Evolutionary conservation across 2,329 filamentous ascomycete species (phyloP).

Genomic region (Cytospora paraplurivora): DNA sequence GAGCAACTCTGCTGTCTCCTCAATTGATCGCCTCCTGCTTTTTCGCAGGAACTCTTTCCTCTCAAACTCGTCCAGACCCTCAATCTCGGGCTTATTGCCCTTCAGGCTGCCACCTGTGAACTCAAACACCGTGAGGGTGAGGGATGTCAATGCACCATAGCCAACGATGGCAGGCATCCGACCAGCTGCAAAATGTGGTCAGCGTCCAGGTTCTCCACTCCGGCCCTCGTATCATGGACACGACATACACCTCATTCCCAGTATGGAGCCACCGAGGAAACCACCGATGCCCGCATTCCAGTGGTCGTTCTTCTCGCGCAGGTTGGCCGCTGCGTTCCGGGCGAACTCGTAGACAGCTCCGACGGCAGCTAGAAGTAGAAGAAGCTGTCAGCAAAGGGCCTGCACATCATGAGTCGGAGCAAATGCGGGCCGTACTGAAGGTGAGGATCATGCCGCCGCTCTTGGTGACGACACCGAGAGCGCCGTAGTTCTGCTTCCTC

Average conservation of each 20-base stretch:
- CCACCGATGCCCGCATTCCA: slow-evolving; percentile 76
- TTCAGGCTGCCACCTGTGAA: slow-evolving; percentile 66
- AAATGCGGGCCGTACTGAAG: slow-evolving; percentile 55
- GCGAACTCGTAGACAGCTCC: slow-evolving; percentile 79
- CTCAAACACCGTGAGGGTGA: slow-evolving; percentile 64
- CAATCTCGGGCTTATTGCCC: slow-evolving; percentile 56
- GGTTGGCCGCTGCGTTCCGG: slow-evolving; percentile 75
- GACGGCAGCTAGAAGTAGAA: slow-evolving; percentile 59
- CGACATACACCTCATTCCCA: slow-evolving; percentile 71
- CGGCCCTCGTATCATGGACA: slow-evolving; percentile 34
- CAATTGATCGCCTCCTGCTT: slow-evolving; percentile 71
- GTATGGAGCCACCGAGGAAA: slow-evolving; percentile 71
- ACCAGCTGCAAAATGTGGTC: slow-evolving; percentile 47
- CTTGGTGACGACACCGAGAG: slow-evolving; percentile 77
- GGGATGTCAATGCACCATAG: slow-evolving; percentile 60
- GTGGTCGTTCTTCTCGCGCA: slow-evolving; percentile 80
- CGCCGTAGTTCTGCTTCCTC: slow-evolving; percentile 77
- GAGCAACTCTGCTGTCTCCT: slow-evolving; percentile 78
- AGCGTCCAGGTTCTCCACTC: slow-evolving; percentile 14
- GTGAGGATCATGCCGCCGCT: slow-evolving; percentile 72
- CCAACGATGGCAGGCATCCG: slow-evolving; percentile 72
- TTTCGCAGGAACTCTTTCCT: slow-evolving; percentile 74
- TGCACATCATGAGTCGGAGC: neutral
- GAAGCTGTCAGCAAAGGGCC: slow-evolving; percentile 22
- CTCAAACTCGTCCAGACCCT: slow-evolving; percentile 73